Percentiles rank a stretch among this genome's conserved stretches.
phyloP scores from a whole-genome alignment of 495 filamentous ascomycete genomes.

The Aspergillus conjunctus region DNA sequence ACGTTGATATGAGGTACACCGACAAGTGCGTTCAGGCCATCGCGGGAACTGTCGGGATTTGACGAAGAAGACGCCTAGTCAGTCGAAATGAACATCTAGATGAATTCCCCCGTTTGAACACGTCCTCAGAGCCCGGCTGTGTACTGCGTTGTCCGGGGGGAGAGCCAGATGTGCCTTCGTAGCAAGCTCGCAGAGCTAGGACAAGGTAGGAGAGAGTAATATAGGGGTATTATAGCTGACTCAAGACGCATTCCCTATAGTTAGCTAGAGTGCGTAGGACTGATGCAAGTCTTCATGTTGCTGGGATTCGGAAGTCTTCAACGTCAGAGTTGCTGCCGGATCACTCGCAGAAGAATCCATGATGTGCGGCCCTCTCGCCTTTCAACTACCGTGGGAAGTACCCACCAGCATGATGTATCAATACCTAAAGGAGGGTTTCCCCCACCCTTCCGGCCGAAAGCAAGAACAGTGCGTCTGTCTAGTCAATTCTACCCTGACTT shows the following conservation, averaged over 20 bases:
- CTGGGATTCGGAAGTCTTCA: background rate
- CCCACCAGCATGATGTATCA: background rate
- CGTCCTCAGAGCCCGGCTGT: background rate
- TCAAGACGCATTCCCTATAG: too few relatives aligned
- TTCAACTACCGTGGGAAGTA: background rate
- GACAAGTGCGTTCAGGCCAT: too few relatives aligned
- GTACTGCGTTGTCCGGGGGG: background rate
- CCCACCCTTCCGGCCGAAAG: background rate
- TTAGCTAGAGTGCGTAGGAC: too few relatives aligned
- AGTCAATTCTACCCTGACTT: background rate
- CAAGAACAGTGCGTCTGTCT: background rate
- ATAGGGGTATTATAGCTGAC: too few relatives aligned
- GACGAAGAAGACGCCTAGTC: background rate
- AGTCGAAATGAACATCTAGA: background rate
- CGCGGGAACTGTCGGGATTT: background rate
- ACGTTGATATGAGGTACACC: too few relatives aligned
- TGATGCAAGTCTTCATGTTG: too few relatives aligned
- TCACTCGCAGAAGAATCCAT: conserved; percentile 13
- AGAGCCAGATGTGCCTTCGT: background rate
- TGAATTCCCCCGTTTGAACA: background rate
- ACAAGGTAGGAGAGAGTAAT: too few relatives aligned
- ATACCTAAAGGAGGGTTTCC: background rate
- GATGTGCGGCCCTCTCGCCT: conserved; percentile 5
- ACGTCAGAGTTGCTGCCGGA: background rate
- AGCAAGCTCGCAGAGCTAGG: background rate